Evolutionary conservation across 345 rosid species (phyloP).

Genomic region (Erysimum cheiranthoides): DNA sequence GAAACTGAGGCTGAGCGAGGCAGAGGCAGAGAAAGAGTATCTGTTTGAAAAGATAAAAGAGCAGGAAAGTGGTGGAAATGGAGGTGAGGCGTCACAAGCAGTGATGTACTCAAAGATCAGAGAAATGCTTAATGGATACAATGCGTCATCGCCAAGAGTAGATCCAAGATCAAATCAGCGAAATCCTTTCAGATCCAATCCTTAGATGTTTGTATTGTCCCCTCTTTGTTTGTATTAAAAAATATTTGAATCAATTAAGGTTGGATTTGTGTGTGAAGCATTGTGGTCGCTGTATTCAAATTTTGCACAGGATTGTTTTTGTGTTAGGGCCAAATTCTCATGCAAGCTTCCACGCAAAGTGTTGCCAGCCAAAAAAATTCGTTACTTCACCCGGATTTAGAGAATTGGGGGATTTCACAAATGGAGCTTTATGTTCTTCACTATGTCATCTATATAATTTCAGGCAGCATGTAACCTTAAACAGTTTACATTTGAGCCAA

Average conservation of each 20-base stretch:
- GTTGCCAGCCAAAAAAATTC: not conserved
- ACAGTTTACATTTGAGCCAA: not conserved
- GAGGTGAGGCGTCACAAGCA: constrained; percentile 75
- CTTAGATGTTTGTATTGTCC: constrained; percentile 39
- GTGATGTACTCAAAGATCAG: constrained; percentile 70
- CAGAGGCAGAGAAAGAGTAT: constrained; percentile 97
- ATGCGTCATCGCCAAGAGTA: constrained; percentile 52
- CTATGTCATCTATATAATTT: not conserved
- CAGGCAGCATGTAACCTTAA: not conserved
- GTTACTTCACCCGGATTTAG: not conserved
- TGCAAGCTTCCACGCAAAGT: not conserved
- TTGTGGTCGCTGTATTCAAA: constrained; percentile 31
- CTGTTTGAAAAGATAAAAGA: constrained; percentile 89
- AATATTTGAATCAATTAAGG: constrained; percentile 17
- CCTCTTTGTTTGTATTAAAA: constrained; percentile 24
- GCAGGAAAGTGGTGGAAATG: constrained; percentile 80
- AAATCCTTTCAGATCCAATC: constrained; percentile 61
- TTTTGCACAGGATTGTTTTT: constrained; percentile 23
- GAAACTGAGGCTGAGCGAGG: constrained; percentile 89
- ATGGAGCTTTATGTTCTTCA: not conserved
- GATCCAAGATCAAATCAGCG: constrained; percentile 62
- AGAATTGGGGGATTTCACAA: not conserved
- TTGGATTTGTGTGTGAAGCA: constrained; percentile 33
- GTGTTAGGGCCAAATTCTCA: not conserved
- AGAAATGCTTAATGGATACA: constrained; percentile 66